phyloP scores from a whole-genome alignment of 2,329 filamentous ascomycete species.

The Exophiala oligosperma region DNA sequence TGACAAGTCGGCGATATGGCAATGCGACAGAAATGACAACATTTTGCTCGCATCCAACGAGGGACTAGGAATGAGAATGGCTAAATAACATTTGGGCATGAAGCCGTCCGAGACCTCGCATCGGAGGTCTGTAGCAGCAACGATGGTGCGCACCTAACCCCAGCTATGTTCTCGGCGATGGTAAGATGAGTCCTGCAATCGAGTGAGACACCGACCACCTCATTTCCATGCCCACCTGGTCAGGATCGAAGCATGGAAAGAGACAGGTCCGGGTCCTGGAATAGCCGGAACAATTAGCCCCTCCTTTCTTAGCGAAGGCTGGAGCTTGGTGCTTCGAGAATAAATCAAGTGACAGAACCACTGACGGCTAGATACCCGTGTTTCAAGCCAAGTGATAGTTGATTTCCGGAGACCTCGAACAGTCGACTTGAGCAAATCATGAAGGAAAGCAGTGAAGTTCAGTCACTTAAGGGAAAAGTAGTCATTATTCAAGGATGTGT shows the following conservation, averaged over 20 bases:
- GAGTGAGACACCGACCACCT: constrained; percentile 1
- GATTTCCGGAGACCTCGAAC: constrained; percentile 1
- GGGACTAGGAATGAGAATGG: constrained; percentile 5
- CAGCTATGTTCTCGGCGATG: not conserved
- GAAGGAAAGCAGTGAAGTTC: constrained; percentile 3
- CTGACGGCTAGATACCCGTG: not conserved
- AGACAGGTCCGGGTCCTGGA: constrained; percentile 1
- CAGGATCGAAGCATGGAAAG: constrained; percentile 6
- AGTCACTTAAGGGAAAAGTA: constrained; percentile 2
- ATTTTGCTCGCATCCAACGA: constrained; percentile 1
- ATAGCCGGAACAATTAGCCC: constrained; percentile 1
- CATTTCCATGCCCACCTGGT: constrained; percentile 3
- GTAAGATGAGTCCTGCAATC: constrained; percentile 2
- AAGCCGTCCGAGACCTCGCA: not conserved
- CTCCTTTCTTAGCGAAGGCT: constrained; percentile 4
- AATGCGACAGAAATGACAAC: constrained; percentile 4
- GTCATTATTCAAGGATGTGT: constrained; percentile 3
- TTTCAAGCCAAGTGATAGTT: not conserved
- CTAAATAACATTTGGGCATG: not conserved
- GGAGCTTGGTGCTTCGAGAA: constrained; percentile 2
- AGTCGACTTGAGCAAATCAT: constrained; percentile 5
- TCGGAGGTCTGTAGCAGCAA: not conserved
- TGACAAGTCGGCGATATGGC: constrained; percentile 6
- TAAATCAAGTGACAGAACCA: constrained; percentile 3
- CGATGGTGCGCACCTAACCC: constrained; percentile 1